These are phyloP conservation scores for Pseudozyma thailandica DNA, from an alignment of 1,284 basidiomycete species.

Conservation along the genomic window DNA sequence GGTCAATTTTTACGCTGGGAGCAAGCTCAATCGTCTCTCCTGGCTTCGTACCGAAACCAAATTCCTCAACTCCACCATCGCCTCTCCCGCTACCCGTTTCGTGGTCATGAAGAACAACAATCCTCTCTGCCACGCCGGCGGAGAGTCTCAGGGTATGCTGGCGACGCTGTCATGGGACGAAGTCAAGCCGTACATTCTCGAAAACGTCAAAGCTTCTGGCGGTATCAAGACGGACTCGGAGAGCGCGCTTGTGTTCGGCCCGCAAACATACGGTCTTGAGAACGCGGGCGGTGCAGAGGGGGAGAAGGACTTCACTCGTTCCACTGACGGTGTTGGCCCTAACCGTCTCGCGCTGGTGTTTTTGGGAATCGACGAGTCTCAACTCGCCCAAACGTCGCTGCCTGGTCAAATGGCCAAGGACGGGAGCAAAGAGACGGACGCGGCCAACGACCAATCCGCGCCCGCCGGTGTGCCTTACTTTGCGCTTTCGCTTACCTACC, in stretches of 20 bases:
- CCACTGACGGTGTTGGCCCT: slow-evolving; percentile 54
- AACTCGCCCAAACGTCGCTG: slow-evolving; percentile 17
- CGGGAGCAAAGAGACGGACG: slow-evolving; percentile 1
- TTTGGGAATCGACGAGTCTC: slow-evolving; percentile 57
- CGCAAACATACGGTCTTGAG: slow-evolving; percentile 47
- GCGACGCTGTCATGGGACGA: slow-evolving; percentile 63
- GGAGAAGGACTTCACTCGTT: slow-evolving; percentile 39
- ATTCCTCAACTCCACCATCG: slow-evolving; percentile 67
- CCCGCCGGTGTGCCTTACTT: slow-evolving; percentile 62
- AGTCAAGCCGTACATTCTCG: slow-evolving; percentile 53
- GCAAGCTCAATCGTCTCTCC: slow-evolving; percentile 62
- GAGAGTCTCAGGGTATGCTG: slow-evolving; percentile 45
- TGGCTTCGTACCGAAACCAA: slow-evolving; percentile 63
- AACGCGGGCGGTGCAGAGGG: neutral
- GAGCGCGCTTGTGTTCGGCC: slow-evolving; percentile 51
- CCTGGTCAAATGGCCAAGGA: slow-evolving; percentile 46
- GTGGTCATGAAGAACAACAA: slow-evolving; percentile 64
- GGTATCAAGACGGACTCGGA: slow-evolving; percentile 15
- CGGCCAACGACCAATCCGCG: slow-evolving; percentile 11
- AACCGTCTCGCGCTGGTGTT: slow-evolving; percentile 55
- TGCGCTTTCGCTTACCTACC: slow-evolving; percentile 61
- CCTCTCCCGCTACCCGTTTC: slow-evolving; percentile 60
- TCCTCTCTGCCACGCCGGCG: slow-evolving; percentile 60
- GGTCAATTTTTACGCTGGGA: slow-evolving; percentile 64
- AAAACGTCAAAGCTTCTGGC: slow-evolving; percentile 38